Percentiles rank a stretch among this genome's conserved stretches.
phyloP scores from a whole-genome alignment of 768 basidiomycete genomes.

The Leccinum pellstonianum region DNA sequence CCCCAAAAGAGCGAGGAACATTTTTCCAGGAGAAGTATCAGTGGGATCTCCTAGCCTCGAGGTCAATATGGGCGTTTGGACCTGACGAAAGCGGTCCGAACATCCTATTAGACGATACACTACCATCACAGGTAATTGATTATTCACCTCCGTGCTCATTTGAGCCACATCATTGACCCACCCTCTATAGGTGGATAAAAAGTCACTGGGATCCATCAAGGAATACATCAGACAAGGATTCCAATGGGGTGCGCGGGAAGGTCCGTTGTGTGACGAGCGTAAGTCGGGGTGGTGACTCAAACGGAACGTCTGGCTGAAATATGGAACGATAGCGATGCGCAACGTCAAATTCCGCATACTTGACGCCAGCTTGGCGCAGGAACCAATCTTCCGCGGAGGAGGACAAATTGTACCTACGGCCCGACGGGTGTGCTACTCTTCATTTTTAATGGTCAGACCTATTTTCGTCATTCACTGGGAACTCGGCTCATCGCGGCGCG shows the following conservation, averaged over 20 bases:
- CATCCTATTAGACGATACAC: slow-evolving; percentile 90
- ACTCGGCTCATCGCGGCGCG: background rate
- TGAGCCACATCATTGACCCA: background rate
- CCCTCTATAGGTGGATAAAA: slow-evolving; percentile 79
- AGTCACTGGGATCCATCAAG: slow-evolving; percentile 81
- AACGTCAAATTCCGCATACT: slow-evolving; percentile 97
- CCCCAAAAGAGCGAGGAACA: slow-evolving; percentile 89
- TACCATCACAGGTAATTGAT: slow-evolving; percentile 79
- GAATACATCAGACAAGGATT: slow-evolving; percentile 99
- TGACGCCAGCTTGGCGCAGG: slow-evolving; percentile 88
- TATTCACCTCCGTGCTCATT: background rate
- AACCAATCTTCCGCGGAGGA: slow-evolving; percentile 96
- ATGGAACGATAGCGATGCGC: slow-evolving; percentile 72
- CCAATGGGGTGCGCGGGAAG: slow-evolving; percentile 98
- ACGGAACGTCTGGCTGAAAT: slow-evolving; percentile 1
- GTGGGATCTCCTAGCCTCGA: slow-evolving; percentile 95
- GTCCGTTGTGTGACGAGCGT: slow-evolving; percentile 98
- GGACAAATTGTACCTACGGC: slow-evolving; percentile 99
- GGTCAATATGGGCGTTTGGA: slow-evolving; percentile 99
- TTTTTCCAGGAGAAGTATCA: slow-evolving; percentile 98
- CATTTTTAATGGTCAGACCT: slow-evolving; percentile 87
- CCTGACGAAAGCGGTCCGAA: slow-evolving; percentile 96
- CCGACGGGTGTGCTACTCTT: slow-evolving; percentile 98
- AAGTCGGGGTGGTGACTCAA: slow-evolving; percentile 39
- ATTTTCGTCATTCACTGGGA: slow-evolving; percentile 10